phyloP scores from a whole-genome alignment of 441 rosid genomes.

The Adansonia rubrostipa region DNA sequence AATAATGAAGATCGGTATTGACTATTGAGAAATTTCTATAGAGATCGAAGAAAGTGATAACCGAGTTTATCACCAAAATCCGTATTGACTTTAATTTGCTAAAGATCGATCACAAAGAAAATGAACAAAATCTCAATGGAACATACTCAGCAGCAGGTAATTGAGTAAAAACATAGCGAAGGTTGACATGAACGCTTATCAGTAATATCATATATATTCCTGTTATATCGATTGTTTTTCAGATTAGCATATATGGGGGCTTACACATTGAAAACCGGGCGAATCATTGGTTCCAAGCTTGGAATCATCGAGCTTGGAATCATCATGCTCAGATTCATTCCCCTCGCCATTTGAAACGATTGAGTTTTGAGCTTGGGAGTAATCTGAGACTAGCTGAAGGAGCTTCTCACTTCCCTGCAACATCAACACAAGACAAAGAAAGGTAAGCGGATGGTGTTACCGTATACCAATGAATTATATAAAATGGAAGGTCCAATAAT shows the following conservation, averaged over 20 bases:
- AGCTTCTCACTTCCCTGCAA: constrained; percentile 92
- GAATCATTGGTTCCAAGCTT: too few species aligned
- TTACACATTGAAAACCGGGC: too few species aligned
- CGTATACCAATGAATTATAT: not conserved
- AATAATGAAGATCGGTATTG: too few species aligned
- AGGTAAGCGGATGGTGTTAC: not conserved
- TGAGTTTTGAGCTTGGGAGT: constrained; percentile 39
- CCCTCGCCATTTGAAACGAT: too few species aligned
- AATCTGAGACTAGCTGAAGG: constrained; percentile 67
- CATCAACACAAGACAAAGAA: constrained; percentile 15
- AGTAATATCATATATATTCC: too few species aligned
- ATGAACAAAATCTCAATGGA: not conserved
- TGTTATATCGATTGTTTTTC: too few species aligned
- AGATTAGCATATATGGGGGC: too few species aligned
- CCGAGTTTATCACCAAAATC: not conserved
- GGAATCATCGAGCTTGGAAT: too few species aligned
- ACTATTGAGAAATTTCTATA: too few species aligned
- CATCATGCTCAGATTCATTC: too few species aligned
- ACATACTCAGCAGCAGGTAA: not conserved
- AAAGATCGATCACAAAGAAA: not conserved
- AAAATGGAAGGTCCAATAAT: not conserved
- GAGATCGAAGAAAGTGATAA: not conserved
- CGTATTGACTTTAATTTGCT: not conserved
- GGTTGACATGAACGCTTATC: too few species aligned
- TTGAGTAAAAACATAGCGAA: not conserved